Base-by-base conservation (phyloP, 176 grass and related monocot species). In the Ensete ventricosum region DNA sequence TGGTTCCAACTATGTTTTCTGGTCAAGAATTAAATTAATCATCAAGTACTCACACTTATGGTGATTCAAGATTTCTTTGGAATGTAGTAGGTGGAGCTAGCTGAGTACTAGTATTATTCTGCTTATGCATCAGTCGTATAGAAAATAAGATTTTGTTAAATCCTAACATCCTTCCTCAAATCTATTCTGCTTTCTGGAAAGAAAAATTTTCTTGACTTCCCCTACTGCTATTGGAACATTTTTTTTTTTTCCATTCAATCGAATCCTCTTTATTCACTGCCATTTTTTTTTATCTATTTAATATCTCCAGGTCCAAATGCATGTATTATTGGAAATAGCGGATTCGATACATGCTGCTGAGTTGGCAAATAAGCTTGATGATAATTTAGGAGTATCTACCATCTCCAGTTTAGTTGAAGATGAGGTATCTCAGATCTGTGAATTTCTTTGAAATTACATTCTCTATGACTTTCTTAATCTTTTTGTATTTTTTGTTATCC, bases 281-380 rank as follows among this genome's bases (percentile, higher is more conserved):
- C 29, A 8, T 29, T 78, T 14, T 54, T 62, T 82, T 57, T 78
- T 43, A 67, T 71, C 58, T 82, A 8, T 64, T 29, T 29, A 29
- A 29, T 29, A 29, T 29, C 29, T 83, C 16, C 81, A 98, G 94
- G 94, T 71, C 68, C 75, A 25, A 80, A 98, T 74, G 88, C 85
- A 64, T 50, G 82, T 51, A 73, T 98, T 98, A 26, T 9, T 34
- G n/a, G 86, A 87, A 54, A 64, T 98, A 58, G 82, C 72, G 17
- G 94, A 93, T 85, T 87, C 82, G 0, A 90, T 98, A 21, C 88
- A 82, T 82, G 94, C 88, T 76, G 89, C 88, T 81, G 74, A 90
- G 75, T 67, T 73, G 21, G 82, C 85, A 62, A 79, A 81, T 57
- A 25, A 71, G 71, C 51, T 14, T 64, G 63, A 80, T 73, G 68